Base-by-base conservation (phyloP, 352 stramenopile species). In the Globisporangium paddicum region DNA sequence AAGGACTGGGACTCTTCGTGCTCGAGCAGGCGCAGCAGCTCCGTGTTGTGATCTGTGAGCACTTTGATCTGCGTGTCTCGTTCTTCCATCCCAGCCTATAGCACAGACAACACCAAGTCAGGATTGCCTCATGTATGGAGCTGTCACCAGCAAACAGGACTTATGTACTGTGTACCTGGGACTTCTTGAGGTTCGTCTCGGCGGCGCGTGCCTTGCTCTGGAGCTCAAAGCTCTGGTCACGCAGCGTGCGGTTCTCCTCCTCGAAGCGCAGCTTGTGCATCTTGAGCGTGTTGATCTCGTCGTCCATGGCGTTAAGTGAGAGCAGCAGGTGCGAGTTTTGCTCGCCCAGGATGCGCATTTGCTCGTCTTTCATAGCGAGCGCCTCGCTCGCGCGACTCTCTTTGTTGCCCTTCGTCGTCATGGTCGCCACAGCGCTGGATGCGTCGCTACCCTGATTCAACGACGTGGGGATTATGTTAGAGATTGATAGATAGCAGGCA, bases 311-410 rank as follows among this genome's bases (percentile, higher is more conserved):
- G 66, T 97, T 94, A 30, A 98, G 77, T 21, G 82, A 95, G 13
- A 72, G 72, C 34, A 98, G 68, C 44, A 98, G 58, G 53, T 94
- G 80, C 10, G 75, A 73, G 64, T 98, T 98, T 67, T 98, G 93
- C 48, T 97, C 86, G 35, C 88, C 90, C n/a, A 98, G 76, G 58
- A 98, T 98, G 48, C 89, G 81, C 69, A 98, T 74, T 67, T 98
- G 95, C 69, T 98, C 91, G 71, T 98, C 93, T 66, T 98, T 98
- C 88, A 98, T 98, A 38, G 85, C 82, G 28, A 98, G 77, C n/a
- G 93, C 90, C 58, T 98, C 90, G 37, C 84, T 82, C 11, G 93
- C 85, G 25, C 92, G 86, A 10, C 82, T 87, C 63, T 98, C 92
- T 50, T 95, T 89, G 56, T 74, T 94, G 55, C 79, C 81, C 54